Conservation (phyloP, 2,329 filamentous ascomycete genomes). For the Trichoderma simmonsii region DNA sequence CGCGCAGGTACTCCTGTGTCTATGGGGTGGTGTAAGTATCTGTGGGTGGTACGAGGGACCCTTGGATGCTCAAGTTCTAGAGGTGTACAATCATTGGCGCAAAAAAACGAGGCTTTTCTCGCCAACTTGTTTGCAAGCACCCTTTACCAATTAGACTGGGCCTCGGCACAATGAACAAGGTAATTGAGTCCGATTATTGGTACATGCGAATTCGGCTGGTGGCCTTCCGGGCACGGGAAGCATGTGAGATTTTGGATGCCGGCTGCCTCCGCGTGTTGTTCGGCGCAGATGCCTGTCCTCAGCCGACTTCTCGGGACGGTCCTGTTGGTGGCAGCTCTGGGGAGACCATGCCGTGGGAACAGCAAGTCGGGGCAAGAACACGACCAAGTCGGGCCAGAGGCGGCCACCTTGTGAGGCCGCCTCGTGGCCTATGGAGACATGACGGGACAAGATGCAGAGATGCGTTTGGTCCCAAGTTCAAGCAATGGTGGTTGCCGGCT, state of each 20-base stretch:
- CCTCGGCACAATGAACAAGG: neutral
- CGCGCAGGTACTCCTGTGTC: neutral
- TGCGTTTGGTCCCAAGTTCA: slow-evolving; percentile 3
- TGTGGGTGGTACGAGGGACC: neutral
- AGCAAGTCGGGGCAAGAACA: neutral
- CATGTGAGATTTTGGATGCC: slow-evolving; percentile 6
- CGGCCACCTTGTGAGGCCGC: slow-evolving; percentile 15
- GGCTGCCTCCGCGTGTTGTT: slow-evolving; percentile 12
- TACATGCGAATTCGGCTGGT: neutral
- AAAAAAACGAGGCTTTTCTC: neutral
- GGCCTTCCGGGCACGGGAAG: neutral
- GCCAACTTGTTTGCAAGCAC: neutral
- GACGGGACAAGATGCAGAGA: neutral
- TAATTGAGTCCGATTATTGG: neutral
- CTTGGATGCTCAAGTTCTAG: neutral
- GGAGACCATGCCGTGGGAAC: neutral
- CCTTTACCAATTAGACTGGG: neutral
- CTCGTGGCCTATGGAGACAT: slow-evolving; percentile 17
- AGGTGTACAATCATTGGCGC: neutral
- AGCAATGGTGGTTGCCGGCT: slow-evolving; percentile 8
- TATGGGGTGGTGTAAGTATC: slow-evolving; percentile 11
- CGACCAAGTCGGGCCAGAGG: neutral
- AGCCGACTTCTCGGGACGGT: neutral
- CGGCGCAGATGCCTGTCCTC: slow-evolving; percentile 1
- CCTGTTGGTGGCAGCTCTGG: neutral